phyloP scores from a whole-genome alignment of 345 rosid species.

The Pistacia integerrima region DNA sequence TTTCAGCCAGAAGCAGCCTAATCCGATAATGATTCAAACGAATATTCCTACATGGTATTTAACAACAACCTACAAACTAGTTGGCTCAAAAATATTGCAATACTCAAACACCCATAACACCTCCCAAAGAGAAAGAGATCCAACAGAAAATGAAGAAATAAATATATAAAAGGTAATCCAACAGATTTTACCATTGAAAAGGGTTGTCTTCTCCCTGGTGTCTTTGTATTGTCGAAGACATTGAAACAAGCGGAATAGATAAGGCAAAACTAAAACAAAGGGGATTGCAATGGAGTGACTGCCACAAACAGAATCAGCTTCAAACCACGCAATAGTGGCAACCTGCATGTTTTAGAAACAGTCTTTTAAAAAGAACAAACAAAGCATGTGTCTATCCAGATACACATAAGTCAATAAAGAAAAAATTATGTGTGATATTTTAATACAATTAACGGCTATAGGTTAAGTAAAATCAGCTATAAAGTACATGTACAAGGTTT shows the following conservation, averaged over 20 bases:
- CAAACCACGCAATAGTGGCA: conserved; percentile 99
- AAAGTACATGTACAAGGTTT: too few relatives aligned
- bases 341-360: conserved; percentile 58
- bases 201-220: conserved; percentile 69
- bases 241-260: conserved; percentile 83
- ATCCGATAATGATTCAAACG: too few relatives aligned
- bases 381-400: neutral
- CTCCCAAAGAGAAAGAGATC: neutral
- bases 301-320: conserved; percentile 97
- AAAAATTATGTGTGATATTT: neutral
- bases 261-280: conserved; percentile 91
- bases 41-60: neutral
- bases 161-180: neutral
- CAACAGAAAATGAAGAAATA: neutral
- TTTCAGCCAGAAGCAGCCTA: too few relatives aligned
- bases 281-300: conserved; percentile 94
- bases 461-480: neutral
- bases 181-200: conserved; percentile 64
- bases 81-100: neutral
- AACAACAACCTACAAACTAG: neutral
- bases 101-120: neutral
- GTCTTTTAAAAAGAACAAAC: conserved; percentile 16
- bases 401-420: conserved; percentile 1
- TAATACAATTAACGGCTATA: neutral
- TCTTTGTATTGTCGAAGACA: conserved; percentile 95